Base-by-base conservation (phyloP, 148 eudicot genomes). In the Fagopyrum tataricum region DNA sequence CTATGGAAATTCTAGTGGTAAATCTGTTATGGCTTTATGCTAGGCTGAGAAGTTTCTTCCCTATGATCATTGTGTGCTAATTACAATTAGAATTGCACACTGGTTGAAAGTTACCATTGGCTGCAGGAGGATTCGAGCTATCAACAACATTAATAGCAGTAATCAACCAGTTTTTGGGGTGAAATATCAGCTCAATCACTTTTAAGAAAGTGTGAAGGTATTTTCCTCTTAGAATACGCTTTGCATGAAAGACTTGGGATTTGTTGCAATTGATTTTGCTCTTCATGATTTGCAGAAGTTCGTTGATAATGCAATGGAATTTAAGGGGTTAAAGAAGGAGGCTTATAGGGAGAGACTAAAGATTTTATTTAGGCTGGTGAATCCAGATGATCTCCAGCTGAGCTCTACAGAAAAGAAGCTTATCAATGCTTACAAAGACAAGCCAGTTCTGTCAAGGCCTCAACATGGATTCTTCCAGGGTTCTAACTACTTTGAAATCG, bases 361-460 rank as follows among this genome's bases (percentile, higher is more conserved):
- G 66, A 89, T 93, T 67, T 79, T 93, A 80, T 81, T 84, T 0
- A 89, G 90, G 23, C 78, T 90, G 49, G 94, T 82, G 46, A 93
- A 93, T 78, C 92, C 98, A 8, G 98, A 93, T 21, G 98, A 90
- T 75, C 91, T 93, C 70, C 84, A 81, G 49, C 78, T 88, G 72
- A 85, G 82, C 72, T 82, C 96, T 72, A 85, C 96, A 52, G 98
- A 93, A 77, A 90, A 79, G 79, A 90, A 87, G 82, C 96, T 93
- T 71, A 75, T 93, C 24, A 85, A 85, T 53, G 94, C 98, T 43
- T 93, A 93, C 39, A 90, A 87, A 73, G 91, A 91, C 44, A 93
- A 93, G 77, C 98, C 98, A 5, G 98, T 93, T 13, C 88, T 93
- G 49, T 87, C 96, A 23, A 88, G 98, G n/a, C 98, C 98, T 26